Evolutionary conservation across 805 yeast genomes (phyloP).

Genomic region (Metschnikowia aberdeeniae): DNA sequence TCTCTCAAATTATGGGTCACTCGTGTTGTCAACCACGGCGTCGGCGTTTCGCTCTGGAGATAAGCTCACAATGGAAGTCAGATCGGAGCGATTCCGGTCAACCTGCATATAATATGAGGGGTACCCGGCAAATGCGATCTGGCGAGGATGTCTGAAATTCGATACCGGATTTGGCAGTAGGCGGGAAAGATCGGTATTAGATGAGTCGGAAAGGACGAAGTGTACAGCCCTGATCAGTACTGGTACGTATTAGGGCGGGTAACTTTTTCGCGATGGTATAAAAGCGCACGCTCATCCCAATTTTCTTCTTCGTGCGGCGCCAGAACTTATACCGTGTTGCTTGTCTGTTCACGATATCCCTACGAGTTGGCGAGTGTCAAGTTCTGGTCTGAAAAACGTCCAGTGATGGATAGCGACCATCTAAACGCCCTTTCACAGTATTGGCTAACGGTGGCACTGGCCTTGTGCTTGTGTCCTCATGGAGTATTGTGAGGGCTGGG

Average conservation of each 20-base stretch:
- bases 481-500: slow-evolving; percentile 43
- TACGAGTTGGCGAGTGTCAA: slow-evolving; percentile 50
- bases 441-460: slow-evolving; percentile 21
- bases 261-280: slow-evolving; percentile 13
- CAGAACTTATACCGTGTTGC: slow-evolving; percentile 51
- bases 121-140: not conserved
- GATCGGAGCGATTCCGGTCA: slow-evolving; percentile 2
- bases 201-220: too few species aligned
- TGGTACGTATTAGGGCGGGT: slow-evolving; percentile 11
- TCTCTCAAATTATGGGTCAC: too few species aligned
- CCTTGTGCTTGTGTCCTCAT: slow-evolving; percentile 17
- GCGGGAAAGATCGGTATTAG: too few species aligned
- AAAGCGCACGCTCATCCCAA: not conserved
- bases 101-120: slow-evolving; percentile 2
- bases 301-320: slow-evolving; percentile 45
- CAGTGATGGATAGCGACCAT: slow-evolving; percentile 38
- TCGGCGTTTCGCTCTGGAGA: not conserved
- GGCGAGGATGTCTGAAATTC: not conserved
- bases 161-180: too few species aligned
- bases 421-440: slow-evolving; percentile 41
- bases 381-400: slow-evolving; percentile 46
- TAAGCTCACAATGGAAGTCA: not conserved
- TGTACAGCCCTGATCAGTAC: not conserved
- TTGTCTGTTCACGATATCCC: slow-evolving; percentile 44
- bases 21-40: not conserved